phyloP scores from a whole-genome alignment of 208 protist genomes.

The Leishmania arabica region DNA sequence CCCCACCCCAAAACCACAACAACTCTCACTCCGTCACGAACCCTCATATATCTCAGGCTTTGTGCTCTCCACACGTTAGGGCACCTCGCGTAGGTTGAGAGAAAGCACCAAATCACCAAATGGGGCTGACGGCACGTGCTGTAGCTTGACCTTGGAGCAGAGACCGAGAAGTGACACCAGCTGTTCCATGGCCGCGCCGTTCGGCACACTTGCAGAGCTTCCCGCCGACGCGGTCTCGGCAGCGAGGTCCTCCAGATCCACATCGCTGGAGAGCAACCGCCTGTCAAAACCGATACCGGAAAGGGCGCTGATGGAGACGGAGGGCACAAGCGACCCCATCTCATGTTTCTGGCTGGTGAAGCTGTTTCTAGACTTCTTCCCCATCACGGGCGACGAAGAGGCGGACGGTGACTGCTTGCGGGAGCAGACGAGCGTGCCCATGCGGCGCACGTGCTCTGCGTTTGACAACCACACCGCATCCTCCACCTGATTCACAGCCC shows the following conservation, averaged over 20 bases:
- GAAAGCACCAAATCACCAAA: slow-evolving; percentile 34
- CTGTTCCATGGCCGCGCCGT: slow-evolving; percentile 14
- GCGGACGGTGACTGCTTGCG: slow-evolving; percentile 13
- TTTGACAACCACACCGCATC: slow-evolving; percentile 29
- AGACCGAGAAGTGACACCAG: slow-evolving; percentile 28
- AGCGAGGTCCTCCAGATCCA: slow-evolving; percentile 27
- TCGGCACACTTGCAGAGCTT: background rate
- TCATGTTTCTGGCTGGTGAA: background rate
- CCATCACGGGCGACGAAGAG: slow-evolving; percentile 2
- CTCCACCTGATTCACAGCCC: slow-evolving; percentile 19
- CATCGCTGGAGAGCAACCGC: slow-evolving; percentile 18
- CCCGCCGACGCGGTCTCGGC: background rate
- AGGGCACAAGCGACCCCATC: slow-evolving; percentile 21
- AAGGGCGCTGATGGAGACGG: slow-evolving; percentile 19
- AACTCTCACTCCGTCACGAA: background rate
- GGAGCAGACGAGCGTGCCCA: slow-evolving; percentile 27
- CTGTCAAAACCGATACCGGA: slow-evolving; percentile 22
- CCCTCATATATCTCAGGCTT: too few relatives aligned
- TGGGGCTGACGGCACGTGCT: slow-evolving; percentile 22
- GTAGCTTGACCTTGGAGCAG: slow-evolving; percentile 31
- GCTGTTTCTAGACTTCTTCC: slow-evolving; percentile 1
- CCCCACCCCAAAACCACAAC: background rate
- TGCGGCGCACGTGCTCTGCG: slow-evolving; percentile 26
- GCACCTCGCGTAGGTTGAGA: slow-evolving; percentile 26
- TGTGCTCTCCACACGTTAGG: background rate